Evolutionary conservation across 805 yeast species (phyloP).

Genomic region (Wickerhamomyces mucosus): DNA sequence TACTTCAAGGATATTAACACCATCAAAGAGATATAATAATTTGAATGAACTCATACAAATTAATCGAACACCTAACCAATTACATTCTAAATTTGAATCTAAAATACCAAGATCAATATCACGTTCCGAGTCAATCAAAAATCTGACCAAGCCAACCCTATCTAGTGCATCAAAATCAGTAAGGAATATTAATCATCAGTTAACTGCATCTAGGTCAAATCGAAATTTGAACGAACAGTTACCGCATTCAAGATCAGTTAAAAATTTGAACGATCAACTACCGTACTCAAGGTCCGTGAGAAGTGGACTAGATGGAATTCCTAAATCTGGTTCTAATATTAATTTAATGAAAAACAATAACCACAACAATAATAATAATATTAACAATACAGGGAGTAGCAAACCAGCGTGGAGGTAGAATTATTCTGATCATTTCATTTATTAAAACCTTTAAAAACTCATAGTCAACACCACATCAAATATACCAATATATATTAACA

Average conservation of each 20-base stretch:
- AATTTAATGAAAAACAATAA: slow-evolving; percentile 3
- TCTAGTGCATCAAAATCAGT: slow-evolving; percentile 15
- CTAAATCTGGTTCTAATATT: slow-evolving; percentile 6
- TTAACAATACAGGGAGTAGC: no score
- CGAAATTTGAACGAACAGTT: slow-evolving; percentile 7
- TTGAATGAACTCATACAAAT: slow-evolving; percentile 4
- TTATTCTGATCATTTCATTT: no score
- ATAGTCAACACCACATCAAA: no score
- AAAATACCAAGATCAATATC: slow-evolving; percentile 13
- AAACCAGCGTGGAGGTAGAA: slow-evolving; percentile 14
- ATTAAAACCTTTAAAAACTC: no score
- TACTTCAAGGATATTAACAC: slow-evolving; percentile 3
- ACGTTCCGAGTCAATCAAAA: no score
- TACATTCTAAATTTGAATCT: slow-evolving; percentile 9
- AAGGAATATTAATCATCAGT: no score
- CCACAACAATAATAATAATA: no score
- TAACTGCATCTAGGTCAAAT: no score
- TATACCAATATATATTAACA: no score
- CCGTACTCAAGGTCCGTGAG: neutral
- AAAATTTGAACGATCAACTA: slow-evolving; percentile 1
- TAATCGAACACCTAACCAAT: slow-evolving; percentile 1
- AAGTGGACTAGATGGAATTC: neutral
- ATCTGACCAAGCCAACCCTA: slow-evolving; percentile 14
- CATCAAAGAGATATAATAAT: slow-evolving; percentile 8
- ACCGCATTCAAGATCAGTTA: no score